Evolutionary conservation across 1,284 basidiomycete species (phyloP), one percentile per base, ranked within the genome.

Genomic region (Microbotryum lychnidis-dioicae): DNA sequence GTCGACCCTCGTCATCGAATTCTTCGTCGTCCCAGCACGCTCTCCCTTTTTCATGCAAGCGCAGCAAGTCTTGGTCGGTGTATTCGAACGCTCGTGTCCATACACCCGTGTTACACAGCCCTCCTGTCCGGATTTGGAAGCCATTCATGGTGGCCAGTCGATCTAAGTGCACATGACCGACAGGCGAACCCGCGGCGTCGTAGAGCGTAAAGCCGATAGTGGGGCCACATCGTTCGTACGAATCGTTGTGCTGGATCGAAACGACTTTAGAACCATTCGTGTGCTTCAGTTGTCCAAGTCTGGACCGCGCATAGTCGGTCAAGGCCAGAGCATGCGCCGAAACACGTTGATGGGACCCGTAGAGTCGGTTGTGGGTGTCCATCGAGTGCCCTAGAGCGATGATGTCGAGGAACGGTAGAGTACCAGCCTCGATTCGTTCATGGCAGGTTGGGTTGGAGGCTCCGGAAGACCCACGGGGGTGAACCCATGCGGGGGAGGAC

Each of bases 101-200:
- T 14, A 83, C 87, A 8, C 87, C 87, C 6, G 87, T 86, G 66
- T 89, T 89, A 71, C 88, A 90, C 80, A 90, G 85, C 72, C 87
- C 89, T 0, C 87, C 87, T 2, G 87, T 87, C 49, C 87, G 82
- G 20, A 90, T 75, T 14, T 87, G 87, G 63, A 90, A 84, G 0
- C 63, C 65, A 10, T 62, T 56, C 5, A 64, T 47, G 20, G 69
- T 52, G 1, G 69, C 69, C 6, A 64, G 54, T 21, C 61, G 56
- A 2, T 69, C 62, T 16, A 69, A 29, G 23, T 62, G 81, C 58
- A 80, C 78, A 57, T 76, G 77, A 8, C 85, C 80, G 1, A 87
- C 85, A 3, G 83, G 80, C 63, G 83, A 37, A 5, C 54, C 56
- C n/a, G 42, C 57, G 23, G 50, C 54, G 44, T 58, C 65, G 20